Conservation (phyloP, 75 land plant species). For the Cupressus sempervirens region DNA sequence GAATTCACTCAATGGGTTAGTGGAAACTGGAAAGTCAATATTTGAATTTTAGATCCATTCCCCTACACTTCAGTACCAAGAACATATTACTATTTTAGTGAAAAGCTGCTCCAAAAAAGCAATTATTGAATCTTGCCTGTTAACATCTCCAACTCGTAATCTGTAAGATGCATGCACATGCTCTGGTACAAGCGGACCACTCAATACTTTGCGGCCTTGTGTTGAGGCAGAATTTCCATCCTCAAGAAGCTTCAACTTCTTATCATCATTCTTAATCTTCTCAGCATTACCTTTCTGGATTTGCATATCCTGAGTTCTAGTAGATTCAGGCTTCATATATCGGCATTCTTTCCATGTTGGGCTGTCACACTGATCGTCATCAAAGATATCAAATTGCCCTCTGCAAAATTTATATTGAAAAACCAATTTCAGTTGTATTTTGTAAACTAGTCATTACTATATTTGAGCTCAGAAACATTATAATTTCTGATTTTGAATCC, state of each 20-base stretch:
- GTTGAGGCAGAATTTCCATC: conserved; percentile 17
- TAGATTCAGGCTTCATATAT: conserved; percentile 17
- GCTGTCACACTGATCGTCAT: conserved; percentile 44
- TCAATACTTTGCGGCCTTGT: conserved; percentile 31
- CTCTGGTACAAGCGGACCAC: conserved; percentile 64
- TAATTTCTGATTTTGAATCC: neutral
- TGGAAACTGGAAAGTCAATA: neutral
- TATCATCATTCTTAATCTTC: conserved; percentile 12
- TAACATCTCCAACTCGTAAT: conserved; percentile 20
- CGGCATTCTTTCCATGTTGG: conserved; percentile 29
- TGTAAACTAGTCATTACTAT: neutral
- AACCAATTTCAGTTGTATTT: neutral
- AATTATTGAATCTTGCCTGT: conserved; percentile 31
- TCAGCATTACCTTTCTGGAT: conserved; percentile 14
- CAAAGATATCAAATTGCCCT: conserved; percentile 79
- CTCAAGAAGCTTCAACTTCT: conserved; percentile 22
- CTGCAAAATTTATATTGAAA: conserved; percentile 38
- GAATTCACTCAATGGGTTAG: neutral
- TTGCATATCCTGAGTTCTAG: conserved; percentile 8
- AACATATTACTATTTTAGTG: neutral
- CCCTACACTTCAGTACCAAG: neutral
- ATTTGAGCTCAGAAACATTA: neutral
- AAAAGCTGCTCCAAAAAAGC: neutral
- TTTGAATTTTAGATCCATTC: neutral
- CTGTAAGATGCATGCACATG: conserved; percentile 34